These are phyloP conservation scores for Citeromyces matritensis DNA, from an alignment of 805 yeast genomes.

Conservation along the genomic window DNA sequence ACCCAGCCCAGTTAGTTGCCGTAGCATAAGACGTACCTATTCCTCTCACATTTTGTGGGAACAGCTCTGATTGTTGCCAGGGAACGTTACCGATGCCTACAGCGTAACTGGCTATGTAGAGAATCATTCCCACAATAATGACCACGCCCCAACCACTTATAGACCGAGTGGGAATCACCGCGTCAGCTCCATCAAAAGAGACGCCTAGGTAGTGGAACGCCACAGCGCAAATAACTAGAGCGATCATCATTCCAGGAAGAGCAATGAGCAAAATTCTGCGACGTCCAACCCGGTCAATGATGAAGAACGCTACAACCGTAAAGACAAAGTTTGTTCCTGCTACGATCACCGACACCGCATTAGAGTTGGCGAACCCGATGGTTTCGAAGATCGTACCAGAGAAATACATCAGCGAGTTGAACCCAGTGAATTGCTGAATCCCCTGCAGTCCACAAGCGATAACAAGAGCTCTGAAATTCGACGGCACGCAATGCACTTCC, in stretches of 20 bases:
- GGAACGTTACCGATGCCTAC: constrained; percentile 95
- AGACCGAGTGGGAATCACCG: constrained; percentile 25
- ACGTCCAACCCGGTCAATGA: constrained; percentile 82
- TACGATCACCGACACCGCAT: constrained; percentile 88
- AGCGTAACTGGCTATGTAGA: constrained; percentile 82
- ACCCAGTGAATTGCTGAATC: constrained; percentile 93
- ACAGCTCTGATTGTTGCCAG: constrained; percentile 94
- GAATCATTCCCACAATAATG: constrained; percentile 72
- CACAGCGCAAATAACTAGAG: constrained; percentile 70
- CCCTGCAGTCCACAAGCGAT: constrained; percentile 92
- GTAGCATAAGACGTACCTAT: constrained; percentile 85
- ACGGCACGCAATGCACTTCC: constrained; percentile 50
- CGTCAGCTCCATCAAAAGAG: constrained; percentile 30
- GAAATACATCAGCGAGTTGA: constrained; percentile 92
- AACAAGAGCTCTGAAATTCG: constrained; percentile 78
- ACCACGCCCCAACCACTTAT: constrained; percentile 80
- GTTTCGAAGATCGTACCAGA: constrained; percentile 85
- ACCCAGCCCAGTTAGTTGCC: constrained; percentile 92
- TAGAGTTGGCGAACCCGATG: constrained; percentile 76
- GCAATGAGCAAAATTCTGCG: constrained; percentile 65
- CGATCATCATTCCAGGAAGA: constrained; percentile 72
- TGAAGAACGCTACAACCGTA: constrained; percentile 72
- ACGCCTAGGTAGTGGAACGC: constrained; percentile 81
- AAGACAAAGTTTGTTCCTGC: constrained; percentile 91
- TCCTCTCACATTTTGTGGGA: constrained; percentile 89